Percentiles rank a stretch among this genome's conserved stretches.
Evolutionary conservation across 768 basidiomycete species (phyloP).

Genomic region (Botryobasidium botryosum): DNA sequence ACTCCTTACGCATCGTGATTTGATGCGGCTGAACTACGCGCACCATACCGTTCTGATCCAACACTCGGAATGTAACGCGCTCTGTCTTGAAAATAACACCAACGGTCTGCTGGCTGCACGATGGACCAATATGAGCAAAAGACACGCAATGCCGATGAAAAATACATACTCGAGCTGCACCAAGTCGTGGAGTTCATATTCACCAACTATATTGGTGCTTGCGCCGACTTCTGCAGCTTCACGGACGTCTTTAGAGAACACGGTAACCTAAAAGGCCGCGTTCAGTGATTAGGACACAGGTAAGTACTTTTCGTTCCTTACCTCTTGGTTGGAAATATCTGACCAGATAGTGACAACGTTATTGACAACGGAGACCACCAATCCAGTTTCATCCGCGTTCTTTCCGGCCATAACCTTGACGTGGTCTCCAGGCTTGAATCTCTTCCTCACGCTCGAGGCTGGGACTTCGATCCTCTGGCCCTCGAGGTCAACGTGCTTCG

Average conservation of each 20-base stretch:
- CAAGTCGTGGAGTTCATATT: slow-evolving; percentile 91
- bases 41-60: slow-evolving; percentile 86
- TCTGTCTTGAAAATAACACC: slow-evolving; percentile 98
- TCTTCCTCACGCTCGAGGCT: slow-evolving; percentile 78
- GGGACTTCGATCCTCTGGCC: slow-evolving; percentile 76
- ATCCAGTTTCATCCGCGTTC: slow-evolving; percentile 87
- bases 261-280: slow-evolving; percentile 50
- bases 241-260: slow-evolving; percentile 92
- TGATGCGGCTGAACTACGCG: slow-evolving; percentile 86
- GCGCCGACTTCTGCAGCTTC: slow-evolving; percentile 97
- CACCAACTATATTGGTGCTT: slow-evolving; percentile 72
- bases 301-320: slow-evolving; percentile 18
- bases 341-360: slow-evolving; percentile 90
- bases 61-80: slow-evolving; percentile 84
- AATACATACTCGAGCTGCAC: slow-evolving; percentile 83
- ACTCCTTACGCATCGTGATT: slow-evolving; percentile 80
- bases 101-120: slow-evolving; percentile 68
- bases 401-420: slow-evolving; percentile 96
- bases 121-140: background rate
- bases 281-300: background rate
- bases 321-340: slow-evolving; percentile 96
- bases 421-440: slow-evolving; percentile 94
- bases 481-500: slow-evolving; percentile 65
- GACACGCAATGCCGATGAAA: background rate
- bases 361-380: slow-evolving; percentile 81